Percentiles rank a stretch among this genome's conserved stretches.
These are phyloP conservation scores for Trametes versicolor DNA, from an alignment of 1,284 basidiomycete genomes.

Conservation along the genomic window DNA sequence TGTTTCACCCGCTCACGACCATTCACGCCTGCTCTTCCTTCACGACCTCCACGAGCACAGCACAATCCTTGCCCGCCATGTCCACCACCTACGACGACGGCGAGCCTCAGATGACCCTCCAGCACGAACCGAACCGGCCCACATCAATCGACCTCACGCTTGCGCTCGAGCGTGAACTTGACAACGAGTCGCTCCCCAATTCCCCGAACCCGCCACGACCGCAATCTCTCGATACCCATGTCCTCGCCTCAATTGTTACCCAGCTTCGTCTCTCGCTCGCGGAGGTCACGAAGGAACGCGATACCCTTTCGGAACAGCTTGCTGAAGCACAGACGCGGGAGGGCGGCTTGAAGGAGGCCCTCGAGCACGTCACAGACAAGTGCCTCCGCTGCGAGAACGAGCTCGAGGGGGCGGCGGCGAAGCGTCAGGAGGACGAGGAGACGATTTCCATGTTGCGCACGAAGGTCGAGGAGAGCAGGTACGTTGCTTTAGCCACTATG, in stretches of 20 bases:
- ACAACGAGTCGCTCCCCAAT: conserved; percentile 64
- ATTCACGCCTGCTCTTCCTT: conserved; percentile 27
- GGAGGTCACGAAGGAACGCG: conserved; percentile 72
- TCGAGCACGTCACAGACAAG: conserved; percentile 71
- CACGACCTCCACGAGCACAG: conserved; percentile 9
- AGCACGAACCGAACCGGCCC: conserved; percentile 46
- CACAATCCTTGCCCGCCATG: conserved; percentile 1
- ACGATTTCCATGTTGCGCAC: conserved; percentile 81
- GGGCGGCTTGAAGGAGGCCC: conserved; percentile 65
- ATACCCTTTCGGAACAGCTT: conserved; percentile 64
- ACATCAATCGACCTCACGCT: conserved; percentile 81
- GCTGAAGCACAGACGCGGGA: conserved; percentile 62
- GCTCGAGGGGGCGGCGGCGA: conserved; percentile 64
- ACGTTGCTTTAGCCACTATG: conserved; percentile 34
- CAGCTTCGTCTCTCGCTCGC: conserved; percentile 70
- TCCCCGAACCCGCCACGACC: conserved; percentile 46
- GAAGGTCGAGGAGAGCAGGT: conserved; percentile 94
- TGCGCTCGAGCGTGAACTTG: conserved; percentile 79
- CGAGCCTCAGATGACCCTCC: conserved; percentile 24
- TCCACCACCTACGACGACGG: conserved; percentile 33
- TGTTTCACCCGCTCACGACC: conserved; percentile 21
- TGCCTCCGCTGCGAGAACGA: conserved; percentile 69
- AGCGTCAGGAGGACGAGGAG: conserved; percentile 82
- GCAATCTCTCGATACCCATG: conserved; percentile 74
- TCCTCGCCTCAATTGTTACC: conserved; percentile 77